Evolutionary conservation across 192 early-diverging fungal species (phyloP), one percentile per base, ranked within the genome.

Genomic region (Thamnidium elegans): DNA sequence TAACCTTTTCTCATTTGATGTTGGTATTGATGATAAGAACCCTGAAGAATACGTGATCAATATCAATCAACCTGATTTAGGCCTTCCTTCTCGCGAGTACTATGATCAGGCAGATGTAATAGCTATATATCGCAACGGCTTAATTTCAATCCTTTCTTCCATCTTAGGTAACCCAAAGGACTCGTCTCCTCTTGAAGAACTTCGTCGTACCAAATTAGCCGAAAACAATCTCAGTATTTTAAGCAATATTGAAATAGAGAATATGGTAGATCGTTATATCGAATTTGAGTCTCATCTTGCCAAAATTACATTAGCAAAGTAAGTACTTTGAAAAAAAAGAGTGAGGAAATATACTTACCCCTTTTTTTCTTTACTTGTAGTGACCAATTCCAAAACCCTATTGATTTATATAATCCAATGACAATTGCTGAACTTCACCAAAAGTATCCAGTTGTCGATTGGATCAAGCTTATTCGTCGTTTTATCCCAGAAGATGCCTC

Each of bases 61-160:
- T 34, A 34, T 91, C n/a, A 50, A 21, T 7, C 84, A 89, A 67
- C 65, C 43, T 48, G 84, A 80, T 4, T 69, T 88, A 21, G 80
- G 75, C 30, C 58, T 87, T 50, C 87, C 88, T 13, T 81, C 84
- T 36, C 86, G 79, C 23, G 80, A 88, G 45, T 89, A 89, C 50
- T 90, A 89, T 66, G 43, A 74, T 3, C 74, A 88, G n/a, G 55
- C 72, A 13, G 68, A 82, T 10, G 70, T 75, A 19, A 17, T 86
- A 14, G 43, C 21, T 13, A 46, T 68, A 9, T 87, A 86, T 50
- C 55, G 74, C 59, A 50, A 55, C 7, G 71, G 73, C 3, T 44
- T 88, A 26, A 59, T 68, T 5, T 71, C 80, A 3, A 73, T 83
- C 55, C 65, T 87, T 43, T 42, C 34, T 11, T 30, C 56, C 9